Base-by-base conservation (phyloP, 306 rosid species). In the Herpetospermum pedunculosum region DNA sequence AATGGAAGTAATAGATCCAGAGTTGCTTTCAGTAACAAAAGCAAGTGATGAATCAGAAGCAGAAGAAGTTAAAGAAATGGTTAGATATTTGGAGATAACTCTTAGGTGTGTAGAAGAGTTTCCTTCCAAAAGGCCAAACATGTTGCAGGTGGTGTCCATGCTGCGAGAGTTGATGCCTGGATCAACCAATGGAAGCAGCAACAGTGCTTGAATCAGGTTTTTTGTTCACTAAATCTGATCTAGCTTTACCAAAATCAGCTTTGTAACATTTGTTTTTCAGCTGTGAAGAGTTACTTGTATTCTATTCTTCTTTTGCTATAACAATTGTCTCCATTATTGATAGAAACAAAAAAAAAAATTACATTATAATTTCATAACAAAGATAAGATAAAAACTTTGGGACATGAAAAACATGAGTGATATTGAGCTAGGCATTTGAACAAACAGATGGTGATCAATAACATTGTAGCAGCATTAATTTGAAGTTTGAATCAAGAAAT, bases 71-170 rank as follows among this genome's bases (percentile, higher is more conserved):
- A 90, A 87, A 71, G 97, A 93, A 83, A 90, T 93, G 98, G 70
- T 87, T 35, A 80, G 97, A 70, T 93, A 90, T 68, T 81, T 93
- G 54, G 97, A 89, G 68, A 80, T 90, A 14, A 83, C 92, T 41
- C 79, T 93, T 71, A 85, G 77, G 50, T 93, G 98, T 80, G 97
- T 88, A 6, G 97, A 93, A 67, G 98, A 93, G 69, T 80, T 85
- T 57, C 90, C 98, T 74, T 93, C 98, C n/a, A 90, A 49, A 65
- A 87, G 98, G 88, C 97, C 98, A 62, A 93, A 79, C 78, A 93
- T 93, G 98, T 79, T 90, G 85, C 98, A 93, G 87, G 96, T 84
- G 47, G 98, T 90, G 57, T 85, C 96, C 30, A 77, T 87, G 93
- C 84, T 93, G 60, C 83, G 97, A 73, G 98, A 90, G 81, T 83